A percentile compares a stretch with the other conserved stretches of the same genome.
Evolutionary conservation across 306 rosid species (phyloP).

Genomic region (Hylodesmum podocarpum): DNA sequence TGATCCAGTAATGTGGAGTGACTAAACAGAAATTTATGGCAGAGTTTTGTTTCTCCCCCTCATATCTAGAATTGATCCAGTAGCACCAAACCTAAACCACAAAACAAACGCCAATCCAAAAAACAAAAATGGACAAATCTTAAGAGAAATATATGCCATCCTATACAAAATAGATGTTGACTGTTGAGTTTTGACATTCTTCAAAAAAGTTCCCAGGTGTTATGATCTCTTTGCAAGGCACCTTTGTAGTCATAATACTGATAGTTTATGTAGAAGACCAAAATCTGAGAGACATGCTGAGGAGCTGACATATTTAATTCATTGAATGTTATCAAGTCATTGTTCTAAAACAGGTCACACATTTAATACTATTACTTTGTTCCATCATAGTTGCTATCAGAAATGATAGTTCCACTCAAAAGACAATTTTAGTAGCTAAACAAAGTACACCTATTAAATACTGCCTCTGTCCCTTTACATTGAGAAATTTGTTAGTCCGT

Average conservation of each 20-base stretch:
- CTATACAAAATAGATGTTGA: background rate
- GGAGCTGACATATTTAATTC: background rate
- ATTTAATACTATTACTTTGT: background rate
- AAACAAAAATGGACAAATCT: background rate
- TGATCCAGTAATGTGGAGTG: background rate
- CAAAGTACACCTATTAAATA: background rate
- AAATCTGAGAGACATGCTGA: background rate
- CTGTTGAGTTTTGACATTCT: conserved; percentile 3
- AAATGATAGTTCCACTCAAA: background rate
- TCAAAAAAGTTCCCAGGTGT: background rate
- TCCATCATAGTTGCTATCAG: conserved; percentile 10
- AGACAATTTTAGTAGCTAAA: conserved; percentile 13
- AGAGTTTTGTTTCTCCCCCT: conserved; percentile 3
- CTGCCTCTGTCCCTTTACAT: too few species aligned
- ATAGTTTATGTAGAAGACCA: background rate
- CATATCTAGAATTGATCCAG: background rate
- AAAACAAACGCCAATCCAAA: conserved; percentile 9
- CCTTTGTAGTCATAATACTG: conserved; percentile 16
- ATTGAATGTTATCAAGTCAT: background rate
- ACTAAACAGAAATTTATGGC: background rate
- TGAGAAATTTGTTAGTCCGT: too few species aligned
- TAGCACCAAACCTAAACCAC: conserved; percentile 1
- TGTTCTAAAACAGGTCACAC: conserved; percentile 15
- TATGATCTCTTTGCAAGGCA: background rate
- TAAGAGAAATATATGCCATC: background rate